phyloP scores from a whole-genome alignment of 805 yeast species.

The Myxozyma nipponensis region DNA sequence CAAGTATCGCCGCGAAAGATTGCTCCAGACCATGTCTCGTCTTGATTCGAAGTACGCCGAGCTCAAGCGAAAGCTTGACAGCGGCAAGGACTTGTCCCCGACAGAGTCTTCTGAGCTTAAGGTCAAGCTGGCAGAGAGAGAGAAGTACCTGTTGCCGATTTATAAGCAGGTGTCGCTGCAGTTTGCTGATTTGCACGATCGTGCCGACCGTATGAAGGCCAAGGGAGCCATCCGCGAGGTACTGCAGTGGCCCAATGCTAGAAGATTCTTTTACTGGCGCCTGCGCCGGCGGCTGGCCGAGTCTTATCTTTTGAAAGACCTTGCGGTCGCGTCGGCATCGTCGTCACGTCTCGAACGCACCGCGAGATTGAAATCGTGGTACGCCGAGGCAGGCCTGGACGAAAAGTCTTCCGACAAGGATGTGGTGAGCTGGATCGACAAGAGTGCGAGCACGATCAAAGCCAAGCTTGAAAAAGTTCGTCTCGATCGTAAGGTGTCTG shows the following conservation, averaged over 20 bases:
- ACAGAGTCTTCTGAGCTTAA: conserved; percentile 67
- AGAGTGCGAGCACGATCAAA: conserved; percentile 4
- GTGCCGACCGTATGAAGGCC: conserved; percentile 95
- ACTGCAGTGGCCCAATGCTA: conserved; percentile 77
- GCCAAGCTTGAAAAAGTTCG: conserved; percentile 15
- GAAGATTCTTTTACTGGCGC: conserved; percentile 99
- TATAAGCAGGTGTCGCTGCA: conserved; percentile 91
- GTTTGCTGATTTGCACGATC: conserved; percentile 96
- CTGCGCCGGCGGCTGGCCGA: conserved; percentile 92
- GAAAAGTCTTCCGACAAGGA: conserved; percentile 15
- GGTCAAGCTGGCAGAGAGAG: conserved; percentile 70
- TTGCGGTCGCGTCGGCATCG: conserved; percentile 53
- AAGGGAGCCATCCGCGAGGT: conserved; percentile 87
- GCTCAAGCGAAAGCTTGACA: conserved; percentile 56
- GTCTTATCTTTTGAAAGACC: conserved; percentile 74
- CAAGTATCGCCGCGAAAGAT: conserved; percentile 91
- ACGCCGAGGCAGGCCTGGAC: conserved; percentile 23
- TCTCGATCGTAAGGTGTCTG: conserved; percentile 18
- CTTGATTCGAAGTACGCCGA: conserved; percentile 72
- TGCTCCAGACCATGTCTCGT: conserved; percentile 86
- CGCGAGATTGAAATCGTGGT: conserved; percentile 62
- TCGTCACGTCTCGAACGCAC: conserved; percentile 73
- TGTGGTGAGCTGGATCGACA: conserved; percentile 21
- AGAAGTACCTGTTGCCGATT: conserved; percentile 73
- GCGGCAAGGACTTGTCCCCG: conserved; percentile 45